Conservation (phyloP, 257 asterid genomes). For the Thymus mandschuricus region DNA sequence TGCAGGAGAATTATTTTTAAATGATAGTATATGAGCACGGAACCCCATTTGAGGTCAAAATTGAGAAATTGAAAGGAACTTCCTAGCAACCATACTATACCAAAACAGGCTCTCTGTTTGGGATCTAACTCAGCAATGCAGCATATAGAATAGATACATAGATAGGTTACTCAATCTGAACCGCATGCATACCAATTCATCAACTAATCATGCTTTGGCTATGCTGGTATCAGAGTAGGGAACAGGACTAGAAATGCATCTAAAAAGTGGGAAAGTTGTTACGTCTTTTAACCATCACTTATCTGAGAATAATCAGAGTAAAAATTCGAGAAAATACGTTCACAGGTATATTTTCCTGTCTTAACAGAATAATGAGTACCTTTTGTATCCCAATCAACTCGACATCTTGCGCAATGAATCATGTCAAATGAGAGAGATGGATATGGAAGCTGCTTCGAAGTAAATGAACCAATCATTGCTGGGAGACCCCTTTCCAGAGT, state of each 20-base stretch:
- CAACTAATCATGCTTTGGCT: not conserved
- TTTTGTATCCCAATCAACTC: constrained; percentile 88
- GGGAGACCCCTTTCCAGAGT: constrained; percentile 99
- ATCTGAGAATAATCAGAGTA: not conserved
- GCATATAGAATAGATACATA: not conserved
- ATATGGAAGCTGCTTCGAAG: constrained; percentile 87
- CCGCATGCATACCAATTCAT: constrained; percentile 13
- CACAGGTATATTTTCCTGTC: not conserved
- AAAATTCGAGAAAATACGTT: not conserved
- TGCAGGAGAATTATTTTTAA: not conserved
- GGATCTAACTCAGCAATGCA: not conserved
- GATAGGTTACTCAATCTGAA: constrained; percentile 8
- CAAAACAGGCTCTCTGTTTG: not conserved
- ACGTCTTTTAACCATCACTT: not conserved
- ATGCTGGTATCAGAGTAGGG: not conserved
- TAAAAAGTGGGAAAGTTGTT: not conserved
- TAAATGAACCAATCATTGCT: constrained; percentile 91
- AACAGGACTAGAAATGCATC: not conserved
- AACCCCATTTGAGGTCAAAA: not conserved
- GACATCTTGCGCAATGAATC: constrained; percentile 97
- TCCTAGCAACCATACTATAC: not conserved
- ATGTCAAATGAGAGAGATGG: constrained; percentile 96
- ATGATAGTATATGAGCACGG: not conserved
- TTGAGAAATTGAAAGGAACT: not conserved
- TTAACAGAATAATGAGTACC: constrained; percentile 47